phyloP scores from a whole-genome alignment of 352 stramenopile genomes.

The Elongisporangium undulatum region DNA sequence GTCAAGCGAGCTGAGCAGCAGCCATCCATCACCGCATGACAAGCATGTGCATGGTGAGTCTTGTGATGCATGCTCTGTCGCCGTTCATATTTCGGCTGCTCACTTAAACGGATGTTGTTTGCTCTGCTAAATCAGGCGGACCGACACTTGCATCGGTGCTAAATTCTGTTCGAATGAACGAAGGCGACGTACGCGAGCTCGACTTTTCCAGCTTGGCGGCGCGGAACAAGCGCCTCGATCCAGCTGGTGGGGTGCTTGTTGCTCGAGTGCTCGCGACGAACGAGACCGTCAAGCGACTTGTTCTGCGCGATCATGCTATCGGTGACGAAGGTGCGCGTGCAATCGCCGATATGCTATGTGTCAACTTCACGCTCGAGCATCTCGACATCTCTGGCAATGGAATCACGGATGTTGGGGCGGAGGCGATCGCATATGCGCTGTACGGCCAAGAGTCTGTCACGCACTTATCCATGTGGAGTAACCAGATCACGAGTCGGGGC shows the following conservation, averaged over 20 bases:
- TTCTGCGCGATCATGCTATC: constrained; percentile 68
- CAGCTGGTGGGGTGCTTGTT: constrained; percentile 49
- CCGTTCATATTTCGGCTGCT: too few species aligned
- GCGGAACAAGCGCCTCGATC: constrained; percentile 48
- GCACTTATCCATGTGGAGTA: constrained; percentile 51
- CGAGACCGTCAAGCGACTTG: constrained; percentile 49
- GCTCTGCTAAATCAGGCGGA: constrained; percentile 13
- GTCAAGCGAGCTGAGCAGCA: not conserved
- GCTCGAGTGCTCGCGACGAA: constrained; percentile 64
- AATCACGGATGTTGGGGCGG: constrained; percentile 55
- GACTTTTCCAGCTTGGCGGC: constrained; percentile 62
- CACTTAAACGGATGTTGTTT: not conserved
- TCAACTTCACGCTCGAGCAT: constrained; percentile 62
- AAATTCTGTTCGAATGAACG: constrained; percentile 49
- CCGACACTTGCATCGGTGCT: constrained; percentile 54
- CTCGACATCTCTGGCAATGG: constrained; percentile 67
- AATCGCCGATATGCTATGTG: constrained; percentile 67
- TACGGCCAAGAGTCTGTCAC: constrained; percentile 69
- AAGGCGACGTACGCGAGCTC: constrained; percentile 58
- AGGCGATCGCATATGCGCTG: constrained; percentile 58
- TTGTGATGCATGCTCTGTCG: not conserved
- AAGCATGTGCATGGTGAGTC: not conserved
- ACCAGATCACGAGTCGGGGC: constrained; percentile 55
- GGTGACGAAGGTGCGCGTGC: constrained; percentile 54
- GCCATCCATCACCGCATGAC: not conserved